Base-by-base conservation (phyloP, 139 green algal genomes). In the Chlamydomonas incerta region DNA sequence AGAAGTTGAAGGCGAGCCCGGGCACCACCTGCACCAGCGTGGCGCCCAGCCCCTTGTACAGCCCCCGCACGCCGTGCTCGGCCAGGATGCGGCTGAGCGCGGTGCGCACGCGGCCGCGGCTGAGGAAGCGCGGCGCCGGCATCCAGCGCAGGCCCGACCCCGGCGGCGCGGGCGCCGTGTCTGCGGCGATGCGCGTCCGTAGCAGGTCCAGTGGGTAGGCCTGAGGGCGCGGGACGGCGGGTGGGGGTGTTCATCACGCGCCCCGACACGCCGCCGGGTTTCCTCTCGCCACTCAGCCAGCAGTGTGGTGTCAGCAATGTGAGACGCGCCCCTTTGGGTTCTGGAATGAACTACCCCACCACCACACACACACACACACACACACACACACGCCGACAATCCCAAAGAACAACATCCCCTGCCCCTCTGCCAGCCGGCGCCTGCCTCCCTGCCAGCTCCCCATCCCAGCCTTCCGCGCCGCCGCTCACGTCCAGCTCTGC, bases 171-270 rank as follows among this genome's bases (percentile, higher is more conserved):
- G 46, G 58, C 26, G 20, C 41, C 60, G n/a, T 86, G 26, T 66
- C 35, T 0, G 93, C 96, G 18, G 96, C 93, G 33, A 98, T 92
- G 66, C 96, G 92, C 11, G 97, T 99, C 34, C 97, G 93, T 18
- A 99, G 90, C 23, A 99, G 90, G 88, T 99, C 97, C 52, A 99
- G 80, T 0, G 97, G 97, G 87, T 99, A 99, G 0, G 95, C 95
- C 93, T 95, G 84, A 31, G 58, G n/a, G n/a, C n/a, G n/a, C n/a
- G n/a, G n/a, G n/a, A n/a, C n/a, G n/a, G n/a, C n/a, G n/a, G n/a
- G n/a, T n/a, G n/a, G n/a, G n/a, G n/a, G n/a, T n/a, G n/a, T n/a
- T n/a, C n/a, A n/a, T n/a, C n/a, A n/a, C n/a, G n/a, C n/a, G n/a
- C n/a, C n/a, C n/a, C n/a, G n/a, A n/a, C n/a, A n/a, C n/a, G n/a